These are phyloP conservation scores for Casuarina equisetifolia DNA, from an alignment of 306 rosid genomes.

Conservation along the genomic window DNA sequence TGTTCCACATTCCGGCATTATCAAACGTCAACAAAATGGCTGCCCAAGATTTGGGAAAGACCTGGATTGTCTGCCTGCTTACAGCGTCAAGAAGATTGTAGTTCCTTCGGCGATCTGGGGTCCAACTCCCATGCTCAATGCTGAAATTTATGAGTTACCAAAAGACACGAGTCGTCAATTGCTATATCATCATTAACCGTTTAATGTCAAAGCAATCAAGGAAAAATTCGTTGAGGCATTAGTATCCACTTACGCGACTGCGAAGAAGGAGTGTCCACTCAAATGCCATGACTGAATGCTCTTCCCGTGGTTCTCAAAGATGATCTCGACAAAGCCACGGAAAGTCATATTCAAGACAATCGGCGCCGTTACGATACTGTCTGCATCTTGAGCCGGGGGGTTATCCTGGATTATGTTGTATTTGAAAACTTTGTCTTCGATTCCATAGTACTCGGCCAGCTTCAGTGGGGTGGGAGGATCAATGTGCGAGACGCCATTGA, in stretches of 20 bases:
- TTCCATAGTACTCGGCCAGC: conserved; percentile 66
- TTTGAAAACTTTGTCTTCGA: conserved; percentile 49
- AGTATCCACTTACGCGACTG: conserved; percentile 54
- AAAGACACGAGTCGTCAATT: background rate
- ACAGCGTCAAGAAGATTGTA: conserved; percentile 75
- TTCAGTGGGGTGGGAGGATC: conserved; percentile 63
- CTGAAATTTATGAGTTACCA: conserved; percentile 12
- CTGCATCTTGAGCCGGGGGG: conserved; percentile 1
- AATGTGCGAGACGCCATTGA: conserved; percentile 67
- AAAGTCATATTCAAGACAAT: conserved; percentile 41
- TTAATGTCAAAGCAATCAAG: background rate
- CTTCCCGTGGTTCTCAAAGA: conserved; percentile 82
- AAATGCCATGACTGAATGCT: conserved; percentile 68
- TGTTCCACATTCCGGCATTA: conserved; percentile 67
- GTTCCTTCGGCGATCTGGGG: conserved; percentile 49
- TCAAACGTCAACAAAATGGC: conserved; percentile 59
- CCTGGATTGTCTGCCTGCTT: conserved; percentile 74
- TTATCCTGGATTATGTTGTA: conserved; percentile 37
- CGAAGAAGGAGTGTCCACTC: conserved; percentile 64
- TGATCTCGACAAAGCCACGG: conserved; percentile 60
- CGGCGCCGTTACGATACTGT: conserved; percentile 12
- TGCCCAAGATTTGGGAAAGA: conserved; percentile 71
- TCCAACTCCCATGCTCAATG: conserved; percentile 72
- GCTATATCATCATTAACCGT: background rate
- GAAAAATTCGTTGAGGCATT: background rate